Conservation (phyloP, 1,139 yeast genomes). For the Hansenula sp. region DNA sequence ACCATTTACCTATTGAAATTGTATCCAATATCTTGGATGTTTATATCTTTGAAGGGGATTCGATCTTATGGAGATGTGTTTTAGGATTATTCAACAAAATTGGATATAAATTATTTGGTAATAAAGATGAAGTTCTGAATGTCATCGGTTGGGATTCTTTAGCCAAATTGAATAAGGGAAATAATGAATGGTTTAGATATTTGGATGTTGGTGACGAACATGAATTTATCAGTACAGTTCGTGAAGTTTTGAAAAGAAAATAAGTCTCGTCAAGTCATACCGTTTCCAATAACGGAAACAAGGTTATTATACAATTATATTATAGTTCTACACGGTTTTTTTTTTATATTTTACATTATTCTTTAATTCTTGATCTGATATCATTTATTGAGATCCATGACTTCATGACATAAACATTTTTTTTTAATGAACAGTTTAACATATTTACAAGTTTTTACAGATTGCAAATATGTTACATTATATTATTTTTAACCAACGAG, state of each 20-base stretch:
- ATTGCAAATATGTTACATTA: not conserved
- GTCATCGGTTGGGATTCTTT: constrained; percentile 29
- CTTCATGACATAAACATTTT: no score
- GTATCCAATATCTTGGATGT: constrained; percentile 49
- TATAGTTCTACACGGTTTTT: no score
- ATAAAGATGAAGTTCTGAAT: constrained; percentile 39
- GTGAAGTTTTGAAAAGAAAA: constrained; percentile 28
- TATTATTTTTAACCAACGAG: not conserved
- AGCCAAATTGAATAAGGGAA: constrained; percentile 14
- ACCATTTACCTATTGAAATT: constrained; percentile 32
- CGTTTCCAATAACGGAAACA: no score
- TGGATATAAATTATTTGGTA: constrained; percentile 51
- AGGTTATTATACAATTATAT: no score
- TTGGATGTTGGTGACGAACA: constrained; percentile 46
- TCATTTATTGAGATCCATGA: not conserved
- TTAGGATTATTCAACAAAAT: constrained; percentile 45
- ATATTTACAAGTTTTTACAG: not conserved
- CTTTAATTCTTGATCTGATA: not conserved
- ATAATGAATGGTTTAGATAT: constrained; percentile 24
- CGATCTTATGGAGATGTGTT: constrained; percentile 42
- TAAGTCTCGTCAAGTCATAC: not conserved
- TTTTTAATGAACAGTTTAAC: no score
- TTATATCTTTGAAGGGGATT: constrained; percentile 58
- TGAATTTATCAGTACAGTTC: constrained; percentile 42
- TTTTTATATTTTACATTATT: no score